A percentile compares a stretch with the other conserved stretches of the same genome.
These are phyloP conservation scores for Graphilbum sp. DNA, from an alignment of 2,329 filamentous ascomycete genomes.

Conservation along the genomic window DNA sequence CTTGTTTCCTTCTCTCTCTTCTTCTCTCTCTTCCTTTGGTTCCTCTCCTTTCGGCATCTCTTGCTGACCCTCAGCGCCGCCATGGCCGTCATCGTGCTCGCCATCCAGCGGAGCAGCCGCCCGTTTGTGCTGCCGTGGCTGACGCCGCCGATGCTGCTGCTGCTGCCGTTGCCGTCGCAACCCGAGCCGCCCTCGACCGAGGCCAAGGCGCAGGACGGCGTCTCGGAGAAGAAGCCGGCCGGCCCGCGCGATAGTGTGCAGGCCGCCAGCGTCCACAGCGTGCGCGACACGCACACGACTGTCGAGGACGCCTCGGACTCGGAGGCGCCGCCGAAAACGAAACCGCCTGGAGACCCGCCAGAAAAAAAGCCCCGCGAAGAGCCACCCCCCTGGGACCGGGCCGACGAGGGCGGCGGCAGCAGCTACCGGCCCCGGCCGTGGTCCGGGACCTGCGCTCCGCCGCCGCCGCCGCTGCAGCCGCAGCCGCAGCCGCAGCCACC, in stretches of 20 bases:
- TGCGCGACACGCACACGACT: not conserved
- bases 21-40: no score
- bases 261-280: no score
- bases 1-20: no score
- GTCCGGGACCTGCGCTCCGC: no score
- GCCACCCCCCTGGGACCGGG: not conserved
- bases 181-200: conserved; percentile 1
- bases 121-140: conserved; percentile 12
- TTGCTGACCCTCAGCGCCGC: no score
- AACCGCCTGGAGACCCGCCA: no score
- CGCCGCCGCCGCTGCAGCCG: not conserved
- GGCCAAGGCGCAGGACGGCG: conserved; percentile 8
- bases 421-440: no score
- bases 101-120: conserved; percentile 6
- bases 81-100: conserved; percentile 3
- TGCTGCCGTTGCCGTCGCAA: no score
- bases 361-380: no score
- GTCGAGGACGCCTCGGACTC: no score
- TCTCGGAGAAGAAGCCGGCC: conserved; percentile 2
- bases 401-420: not conserved
- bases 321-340: no score
- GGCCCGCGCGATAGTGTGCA: not conserved
- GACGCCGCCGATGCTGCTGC: conserved; percentile 7
- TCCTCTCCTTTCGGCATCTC: no score
- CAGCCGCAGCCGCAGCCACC: not conserved